phyloP scores from a whole-genome alignment of 1,139 yeast genomes.

The Scheffersomyces illinoinensis region DNA sequence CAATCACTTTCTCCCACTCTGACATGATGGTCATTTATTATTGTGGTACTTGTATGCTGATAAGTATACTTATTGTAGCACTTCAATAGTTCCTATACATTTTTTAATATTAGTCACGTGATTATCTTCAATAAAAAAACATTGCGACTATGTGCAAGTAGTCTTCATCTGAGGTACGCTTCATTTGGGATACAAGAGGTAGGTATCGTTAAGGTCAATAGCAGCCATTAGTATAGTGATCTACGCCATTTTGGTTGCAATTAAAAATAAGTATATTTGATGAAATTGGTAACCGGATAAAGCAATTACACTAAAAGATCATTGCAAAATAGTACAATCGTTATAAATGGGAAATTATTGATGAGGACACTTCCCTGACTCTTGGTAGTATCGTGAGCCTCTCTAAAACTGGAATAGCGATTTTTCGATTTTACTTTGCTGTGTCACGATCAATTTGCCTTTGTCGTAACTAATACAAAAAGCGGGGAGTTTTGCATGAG shows the following conservation, averaged over 20 bases:
- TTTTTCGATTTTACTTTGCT: not conserved
- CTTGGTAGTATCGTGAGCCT: too few species aligned
- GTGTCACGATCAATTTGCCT: not conserved
- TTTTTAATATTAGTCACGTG: not conserved
- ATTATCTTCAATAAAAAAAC: too few species aligned
- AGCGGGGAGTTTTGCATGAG: not conserved
- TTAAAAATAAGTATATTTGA: not conserved
- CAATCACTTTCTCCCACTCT: slow-evolving; percentile 65
- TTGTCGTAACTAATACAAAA: not conserved
- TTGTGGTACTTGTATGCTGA: not conserved
- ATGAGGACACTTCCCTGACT: too few species aligned
- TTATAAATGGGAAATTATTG: too few species aligned
- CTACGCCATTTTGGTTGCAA: not conserved
- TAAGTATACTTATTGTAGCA: not conserved
- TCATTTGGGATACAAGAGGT: not conserved
- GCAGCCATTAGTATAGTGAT: too few species aligned
- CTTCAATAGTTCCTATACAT: not conserved
- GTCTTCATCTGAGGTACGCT: too few species aligned
- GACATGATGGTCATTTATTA: slow-evolving; percentile 3
- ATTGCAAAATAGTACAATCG: too few species aligned
- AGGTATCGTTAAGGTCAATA: not conserved
- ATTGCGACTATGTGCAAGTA: not conserved
- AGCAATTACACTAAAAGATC: too few species aligned
- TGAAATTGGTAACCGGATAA: not conserved
- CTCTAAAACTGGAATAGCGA: too few species aligned